Evolutionary conservation across 441 rosid species (phyloP).

Genomic region (Francoa sonchifolia): DNA sequence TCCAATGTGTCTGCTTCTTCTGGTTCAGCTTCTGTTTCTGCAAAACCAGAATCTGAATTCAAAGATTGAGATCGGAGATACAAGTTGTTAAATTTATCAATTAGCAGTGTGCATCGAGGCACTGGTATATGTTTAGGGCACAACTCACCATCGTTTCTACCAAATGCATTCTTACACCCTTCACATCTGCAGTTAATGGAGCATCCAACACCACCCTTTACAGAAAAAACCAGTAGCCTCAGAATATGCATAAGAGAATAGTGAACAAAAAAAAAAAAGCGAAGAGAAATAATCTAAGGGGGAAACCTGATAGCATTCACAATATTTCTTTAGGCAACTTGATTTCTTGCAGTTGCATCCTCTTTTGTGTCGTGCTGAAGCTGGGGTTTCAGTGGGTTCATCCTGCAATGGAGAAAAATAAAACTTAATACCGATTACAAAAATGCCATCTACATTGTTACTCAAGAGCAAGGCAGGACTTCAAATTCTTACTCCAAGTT

Average conservation of each 20-base stretch:
- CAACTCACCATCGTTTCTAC: constrained; percentile 77
- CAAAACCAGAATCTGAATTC: constrained; percentile 40
- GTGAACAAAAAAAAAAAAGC: constrained; percentile 6
- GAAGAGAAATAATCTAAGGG: neutral
- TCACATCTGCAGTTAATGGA: constrained; percentile 93
- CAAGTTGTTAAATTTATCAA: neutral
- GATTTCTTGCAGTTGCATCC: constrained; percentile 99
- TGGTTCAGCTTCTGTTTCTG: constrained; percentile 37
- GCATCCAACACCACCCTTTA: constrained; percentile 94
- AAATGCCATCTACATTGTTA: too few species aligned
- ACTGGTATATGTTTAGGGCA: neutral
- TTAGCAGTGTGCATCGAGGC: neutral
- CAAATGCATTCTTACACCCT: constrained; percentile 89
- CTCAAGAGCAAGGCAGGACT: constrained; percentile 4
- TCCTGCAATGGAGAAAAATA: constrained; percentile 44
- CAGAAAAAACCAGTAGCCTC: constrained; percentile 10
- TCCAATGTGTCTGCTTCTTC: constrained; percentile 44
- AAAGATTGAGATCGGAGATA: too few species aligned
- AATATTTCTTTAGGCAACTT: constrained; percentile 86
- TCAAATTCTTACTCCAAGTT: constrained; percentile 44
- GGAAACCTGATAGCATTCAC: constrained; percentile 97
- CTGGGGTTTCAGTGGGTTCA: constrained; percentile 78
- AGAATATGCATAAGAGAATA: constrained; percentile 12
- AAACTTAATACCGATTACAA: too few species aligned
- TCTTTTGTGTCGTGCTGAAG: constrained; percentile 96